These are phyloP conservation scores for Puya raimondii DNA, from an alignment of 176 grass and related monocot genomes.

Conservation along the genomic window DNA sequence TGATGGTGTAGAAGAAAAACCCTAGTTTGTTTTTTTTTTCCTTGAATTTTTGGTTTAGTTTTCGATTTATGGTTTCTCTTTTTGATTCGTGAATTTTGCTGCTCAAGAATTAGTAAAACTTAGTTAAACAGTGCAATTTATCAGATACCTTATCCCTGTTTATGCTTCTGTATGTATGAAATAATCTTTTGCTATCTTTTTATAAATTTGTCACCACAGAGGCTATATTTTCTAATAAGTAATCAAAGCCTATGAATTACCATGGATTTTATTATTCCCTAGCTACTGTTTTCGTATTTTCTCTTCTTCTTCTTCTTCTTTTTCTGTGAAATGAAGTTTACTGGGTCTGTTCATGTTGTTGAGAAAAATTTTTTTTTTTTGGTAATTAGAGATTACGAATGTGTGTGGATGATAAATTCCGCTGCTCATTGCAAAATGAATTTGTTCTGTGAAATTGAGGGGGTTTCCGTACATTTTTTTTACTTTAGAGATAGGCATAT, in stretches of 20 bases:
- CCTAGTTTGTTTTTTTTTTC: no score
- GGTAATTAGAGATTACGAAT: no score
- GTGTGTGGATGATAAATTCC: no score
- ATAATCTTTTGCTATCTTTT: not conserved
- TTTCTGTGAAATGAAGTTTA: not conserved
- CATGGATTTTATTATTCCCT: not conserved
- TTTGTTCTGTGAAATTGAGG: not conserved
- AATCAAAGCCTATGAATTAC: not conserved
- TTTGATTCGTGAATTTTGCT: no score
- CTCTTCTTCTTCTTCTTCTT: not conserved
- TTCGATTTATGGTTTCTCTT: no score
- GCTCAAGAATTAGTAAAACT: not conserved
- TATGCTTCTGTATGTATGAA: not conserved
- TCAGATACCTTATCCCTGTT: not conserved
- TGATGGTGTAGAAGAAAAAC: no score
- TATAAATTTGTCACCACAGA: not conserved
- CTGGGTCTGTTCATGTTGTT: not conserved
- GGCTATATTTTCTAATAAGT: not conserved
- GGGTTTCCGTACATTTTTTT: no score
- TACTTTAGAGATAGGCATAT: no score
- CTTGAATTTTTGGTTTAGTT: no score
- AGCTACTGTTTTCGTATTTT: not conserved
- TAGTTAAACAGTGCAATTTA: slow-evolving; percentile 3
- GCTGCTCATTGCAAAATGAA: no score
- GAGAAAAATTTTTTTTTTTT: no score